A percentile compares a stretch with the other conserved stretches of the same genome.
Evolutionary conservation across 176 grass and related monocot species (phyloP).

Genomic region (Otatea glauca): DNA sequence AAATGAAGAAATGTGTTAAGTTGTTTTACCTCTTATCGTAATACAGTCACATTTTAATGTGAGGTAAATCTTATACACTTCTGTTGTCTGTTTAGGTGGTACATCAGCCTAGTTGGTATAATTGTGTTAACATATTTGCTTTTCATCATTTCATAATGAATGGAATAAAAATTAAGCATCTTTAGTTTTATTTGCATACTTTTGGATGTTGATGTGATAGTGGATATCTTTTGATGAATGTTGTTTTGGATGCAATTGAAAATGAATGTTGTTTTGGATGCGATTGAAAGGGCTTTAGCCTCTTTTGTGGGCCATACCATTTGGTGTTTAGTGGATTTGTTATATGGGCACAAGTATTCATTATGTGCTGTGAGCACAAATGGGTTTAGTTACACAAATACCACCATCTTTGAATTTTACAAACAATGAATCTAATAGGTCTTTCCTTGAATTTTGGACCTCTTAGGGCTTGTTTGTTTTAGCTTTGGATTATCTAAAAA

Average conservation of each 20-base stretch:
- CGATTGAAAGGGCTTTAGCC: background rate
- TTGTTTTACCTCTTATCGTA: constrained; percentile 1
- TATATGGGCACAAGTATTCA: background rate
- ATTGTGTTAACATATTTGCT: constrained; percentile 16
- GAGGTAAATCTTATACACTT: constrained; percentile 14
- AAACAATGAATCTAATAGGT: background rate
- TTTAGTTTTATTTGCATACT: constrained; percentile 25
- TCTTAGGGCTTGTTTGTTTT: too few relatives aligned
- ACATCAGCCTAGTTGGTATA: constrained; percentile 25
- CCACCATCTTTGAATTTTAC: constrained; percentile 8
- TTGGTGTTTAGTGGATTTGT: constrained; percentile 33
- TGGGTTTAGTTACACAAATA: constrained; percentile 1
- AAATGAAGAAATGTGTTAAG: constrained; percentile 34
- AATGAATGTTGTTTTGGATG: constrained; percentile 22
- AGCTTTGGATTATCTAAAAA: too few relatives aligned
- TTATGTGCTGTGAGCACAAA: constrained; percentile 9
- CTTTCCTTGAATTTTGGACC: constrained; percentile 24
- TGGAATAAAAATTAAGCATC: background rate
- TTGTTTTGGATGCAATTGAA: background rate
- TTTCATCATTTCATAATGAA: background rate
- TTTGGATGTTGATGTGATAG: constrained; percentile 22
- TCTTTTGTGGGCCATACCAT: background rate
- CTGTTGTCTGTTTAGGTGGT: constrained; percentile 23
- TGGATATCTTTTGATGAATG: constrained; percentile 24
- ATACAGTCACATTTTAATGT: constrained; percentile 3